phyloP scores from a whole-genome alignment of 2,329 filamentous ascomycete genomes.

The Aspergillus sp. region DNA sequence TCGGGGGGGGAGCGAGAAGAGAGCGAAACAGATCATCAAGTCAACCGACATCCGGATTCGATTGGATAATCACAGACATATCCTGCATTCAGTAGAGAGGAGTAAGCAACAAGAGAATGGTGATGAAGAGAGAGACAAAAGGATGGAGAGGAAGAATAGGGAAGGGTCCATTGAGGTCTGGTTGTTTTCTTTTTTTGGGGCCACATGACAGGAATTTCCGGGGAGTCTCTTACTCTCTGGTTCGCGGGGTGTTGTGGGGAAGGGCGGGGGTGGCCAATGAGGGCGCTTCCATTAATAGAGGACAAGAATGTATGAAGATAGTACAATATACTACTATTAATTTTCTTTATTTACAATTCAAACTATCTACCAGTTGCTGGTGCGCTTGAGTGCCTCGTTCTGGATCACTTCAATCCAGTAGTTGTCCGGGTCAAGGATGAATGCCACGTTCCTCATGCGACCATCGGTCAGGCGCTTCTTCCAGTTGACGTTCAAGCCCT shows the following conservation, averaged over 20 bases:
- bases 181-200: not conserved
- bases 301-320: not conserved
- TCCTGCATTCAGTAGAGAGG: not conserved
- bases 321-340: conserved; percentile 1
- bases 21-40: not conserved
- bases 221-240: not conserved
- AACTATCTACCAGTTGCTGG: conserved; percentile 31
- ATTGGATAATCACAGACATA: not conserved
- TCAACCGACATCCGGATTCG: conserved; percentile 6
- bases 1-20: not conserved
- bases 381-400: conserved; percentile 50
- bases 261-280: not conserved
- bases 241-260: conserved; percentile 1
- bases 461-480: conserved; percentile 94
- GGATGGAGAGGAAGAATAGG: not conserved
- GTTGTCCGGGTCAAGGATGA: conserved; percentile 78
- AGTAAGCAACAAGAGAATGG: not conserved
- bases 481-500: conserved; percentile 74
- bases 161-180: not conserved
- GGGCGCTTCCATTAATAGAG: not conserved
- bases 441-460: conserved; percentile 86
- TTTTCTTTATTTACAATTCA: not conserved
- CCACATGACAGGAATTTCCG: not conserved
- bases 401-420: conserved; percentile 76
- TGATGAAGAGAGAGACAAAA: not conserved